Conservation (phyloP, 768 basidiomycete genomes). For the Russula ochroleuca region DNA sequence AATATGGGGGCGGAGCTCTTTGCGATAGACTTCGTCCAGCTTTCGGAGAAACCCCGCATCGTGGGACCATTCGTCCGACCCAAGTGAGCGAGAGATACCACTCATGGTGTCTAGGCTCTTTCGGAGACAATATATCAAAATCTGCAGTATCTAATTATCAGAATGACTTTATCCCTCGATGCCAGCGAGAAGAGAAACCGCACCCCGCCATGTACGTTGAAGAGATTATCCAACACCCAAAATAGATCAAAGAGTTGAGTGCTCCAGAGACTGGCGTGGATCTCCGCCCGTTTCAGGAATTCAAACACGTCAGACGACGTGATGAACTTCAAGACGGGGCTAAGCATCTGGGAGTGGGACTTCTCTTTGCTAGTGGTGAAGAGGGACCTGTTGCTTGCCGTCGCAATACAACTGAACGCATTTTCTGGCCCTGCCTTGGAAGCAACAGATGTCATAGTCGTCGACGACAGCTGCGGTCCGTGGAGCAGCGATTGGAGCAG, state of each 20-base stretch:
- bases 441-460: neutral
- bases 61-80: neutral
- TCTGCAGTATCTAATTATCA: neutral
- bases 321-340: constrained; percentile 7
- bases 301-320: neutral
- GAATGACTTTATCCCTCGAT: neutral
- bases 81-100: neutral
- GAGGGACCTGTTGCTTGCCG: neutral
- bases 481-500: neutral
- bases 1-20: neutral
- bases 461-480: neutral
- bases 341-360: neutral
- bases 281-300: constrained; percentile 12
- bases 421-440: neutral
- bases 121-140: constrained; percentile 15
- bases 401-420: neutral
- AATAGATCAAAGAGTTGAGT: constrained; percentile 14
- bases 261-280: neutral
- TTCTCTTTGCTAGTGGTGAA: neutral
- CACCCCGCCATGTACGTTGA: constrained; percentile 22
- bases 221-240: constrained; percentile 18
- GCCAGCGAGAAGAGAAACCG: neutral
- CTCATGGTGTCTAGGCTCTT: constrained; percentile 1
- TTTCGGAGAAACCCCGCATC: neutral
- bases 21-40: constrained; percentile 10